Base-by-base conservation (phyloP, 192 early-diverging fungal species). In the Diversispora eburnea region DNA sequence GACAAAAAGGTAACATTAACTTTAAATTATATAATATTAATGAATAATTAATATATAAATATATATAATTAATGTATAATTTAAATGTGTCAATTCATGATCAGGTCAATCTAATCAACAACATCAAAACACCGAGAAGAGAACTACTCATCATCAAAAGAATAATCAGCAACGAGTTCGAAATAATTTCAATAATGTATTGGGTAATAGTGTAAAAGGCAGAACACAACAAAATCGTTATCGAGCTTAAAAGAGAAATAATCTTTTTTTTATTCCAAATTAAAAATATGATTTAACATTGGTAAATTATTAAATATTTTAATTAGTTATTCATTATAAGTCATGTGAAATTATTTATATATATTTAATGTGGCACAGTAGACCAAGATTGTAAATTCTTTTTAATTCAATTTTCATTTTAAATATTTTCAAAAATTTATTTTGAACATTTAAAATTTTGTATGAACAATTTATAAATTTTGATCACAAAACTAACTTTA, bases 181-280 rank as follows among this genome's bases (percentile, higher is more conserved):
- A 47, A 77, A 77, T 47, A 72, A 72, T 64, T 77, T 77, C 48
- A 77, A 77, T 57, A 77, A 73, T 73, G 76, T 61, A 9, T 71
- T 77, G 56, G 76, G 76, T 49, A 77, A 77, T 62, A 72, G 69
- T 54, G 76, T 77, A 13, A 70, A 71, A 33, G 76, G 76, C 45
- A 54, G 67, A 43, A 43, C 70, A 22, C 69, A 72, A 62, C 71
- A 62, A 62, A 73, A 52, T 49, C 71, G 71, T 13, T 73, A 73
- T 51, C 57, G 71, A 39, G 47, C 71, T 51, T 73, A 72, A 69
- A 17, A 42, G 9, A 59, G 20, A 59, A 25, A 59, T 25, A 2
- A 33, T 33, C 25, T 33, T 33, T 33, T 33, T 33, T 33, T 33
- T 33, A 33, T 33, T 33, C 2, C 25, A 33, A 33, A 33, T 33